Evolutionary conservation across 1,139 yeast genomes (phyloP).

Genomic region (Yarrowia galli): DNA sequence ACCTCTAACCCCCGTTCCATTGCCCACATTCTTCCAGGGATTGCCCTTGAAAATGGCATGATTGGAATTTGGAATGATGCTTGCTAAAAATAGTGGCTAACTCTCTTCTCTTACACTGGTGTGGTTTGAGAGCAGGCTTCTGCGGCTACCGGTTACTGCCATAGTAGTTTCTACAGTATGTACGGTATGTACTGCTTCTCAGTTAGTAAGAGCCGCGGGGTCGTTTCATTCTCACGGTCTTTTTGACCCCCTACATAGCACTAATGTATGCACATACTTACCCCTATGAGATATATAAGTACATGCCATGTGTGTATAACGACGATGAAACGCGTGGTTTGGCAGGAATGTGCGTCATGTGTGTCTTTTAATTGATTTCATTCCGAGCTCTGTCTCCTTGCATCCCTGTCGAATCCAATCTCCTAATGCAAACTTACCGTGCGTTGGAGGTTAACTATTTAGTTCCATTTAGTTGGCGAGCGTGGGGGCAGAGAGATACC

Average conservation of each 20-base stretch:
- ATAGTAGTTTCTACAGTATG: no score
- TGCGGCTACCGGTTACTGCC: no score
- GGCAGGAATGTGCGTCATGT: slow-evolving; percentile 32
- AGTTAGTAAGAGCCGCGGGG: no score
- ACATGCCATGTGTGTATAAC: neutral
- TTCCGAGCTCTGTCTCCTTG: slow-evolving; percentile 17
- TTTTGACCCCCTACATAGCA: neutral
- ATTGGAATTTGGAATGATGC: slow-evolving; percentile 18
- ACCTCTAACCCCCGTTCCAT: neutral
- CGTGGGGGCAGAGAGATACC: no score
- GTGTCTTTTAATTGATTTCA: slow-evolving; percentile 12
- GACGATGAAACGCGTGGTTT: slow-evolving; percentile 23
- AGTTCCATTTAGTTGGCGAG: no score
- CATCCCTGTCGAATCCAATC: slow-evolving; percentile 22
- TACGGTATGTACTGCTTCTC: no score
- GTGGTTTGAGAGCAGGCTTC: neutral
- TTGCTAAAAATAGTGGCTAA: slow-evolving; percentile 13
- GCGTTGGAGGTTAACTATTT: neutral
- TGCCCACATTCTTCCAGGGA: slow-evolving; percentile 1
- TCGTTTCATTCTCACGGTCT: neutral
- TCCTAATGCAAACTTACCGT: slow-evolving; percentile 3
- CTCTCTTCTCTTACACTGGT: neutral
- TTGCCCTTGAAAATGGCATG: neutral
- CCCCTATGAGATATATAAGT: slow-evolving; percentile 9
- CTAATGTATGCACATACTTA: neutral